phyloP scores from a whole-genome alignment of 148 eudicot genomes.

The Suaeda aralocaspica region DNA sequence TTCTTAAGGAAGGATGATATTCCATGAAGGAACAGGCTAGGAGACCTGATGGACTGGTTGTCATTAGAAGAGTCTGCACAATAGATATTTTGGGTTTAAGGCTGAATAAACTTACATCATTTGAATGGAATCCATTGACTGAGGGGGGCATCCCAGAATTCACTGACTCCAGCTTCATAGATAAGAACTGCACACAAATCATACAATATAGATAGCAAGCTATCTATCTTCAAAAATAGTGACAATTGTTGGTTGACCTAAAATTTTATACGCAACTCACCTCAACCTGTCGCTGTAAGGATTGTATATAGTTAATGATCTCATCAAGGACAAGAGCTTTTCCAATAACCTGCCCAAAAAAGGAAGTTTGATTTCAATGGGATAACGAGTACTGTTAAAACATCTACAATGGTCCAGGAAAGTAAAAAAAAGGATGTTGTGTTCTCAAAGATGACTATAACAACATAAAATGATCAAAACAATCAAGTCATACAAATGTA shows the following conservation, averaged over 20 bases:
- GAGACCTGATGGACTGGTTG: no score
- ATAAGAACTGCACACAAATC: conserved; percentile 54
- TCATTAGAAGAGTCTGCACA: no score
- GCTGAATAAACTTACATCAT: conserved; percentile 78
- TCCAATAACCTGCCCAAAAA: conserved; percentile 59
- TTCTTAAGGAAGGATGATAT: no score
- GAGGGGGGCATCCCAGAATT: conserved; percentile 57
- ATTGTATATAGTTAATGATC: conserved; percentile 79
- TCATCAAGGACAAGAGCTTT: conserved; percentile 90
- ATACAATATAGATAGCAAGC: neutral
- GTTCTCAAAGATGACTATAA: neutral
- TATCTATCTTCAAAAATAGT: neutral
- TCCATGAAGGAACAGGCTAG: no score
- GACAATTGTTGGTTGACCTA: neutral
- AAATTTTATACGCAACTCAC: conserved; percentile 23
- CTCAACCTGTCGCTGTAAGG: conserved; percentile 85
- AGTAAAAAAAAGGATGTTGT: neutral
- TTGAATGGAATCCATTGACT: conserved; percentile 50
- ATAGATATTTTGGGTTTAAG: no score
- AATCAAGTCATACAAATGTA: neutral
- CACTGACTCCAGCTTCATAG: conserved; percentile 90
- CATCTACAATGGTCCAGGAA: neutral
- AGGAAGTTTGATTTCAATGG: neutral
- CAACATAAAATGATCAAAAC: neutral
- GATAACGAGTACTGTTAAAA: neutral